Percentiles rank a stretch among this genome's conserved stretches.
phyloP scores from a whole-genome alignment of 2,329 filamentous ascomycete genomes.

The Aureobasidium pullulans region DNA sequence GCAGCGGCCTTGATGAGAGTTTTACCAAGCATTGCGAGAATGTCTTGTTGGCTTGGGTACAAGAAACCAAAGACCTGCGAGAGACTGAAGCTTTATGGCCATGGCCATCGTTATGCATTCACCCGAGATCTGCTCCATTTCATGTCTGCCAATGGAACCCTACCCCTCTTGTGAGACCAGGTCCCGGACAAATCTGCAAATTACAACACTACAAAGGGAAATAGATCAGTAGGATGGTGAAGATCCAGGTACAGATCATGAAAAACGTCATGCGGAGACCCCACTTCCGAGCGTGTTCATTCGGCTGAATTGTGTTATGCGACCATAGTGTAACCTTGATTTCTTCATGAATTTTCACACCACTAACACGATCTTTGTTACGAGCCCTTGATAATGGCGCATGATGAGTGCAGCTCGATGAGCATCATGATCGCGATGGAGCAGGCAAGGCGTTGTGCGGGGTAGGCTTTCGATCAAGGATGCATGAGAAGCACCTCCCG shows the following conservation, averaged over 20 bases:
- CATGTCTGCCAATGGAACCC: neutral
- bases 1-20: slow-evolving; percentile 20
- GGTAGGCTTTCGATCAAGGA: neutral
- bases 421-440: neutral
- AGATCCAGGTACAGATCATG: slow-evolving; percentile 8
- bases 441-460: neutral
- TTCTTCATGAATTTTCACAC: neutral
- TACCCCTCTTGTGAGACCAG: slow-evolving; percentile 2
- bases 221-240: slow-evolving; percentile 1
- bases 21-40: slow-evolving; percentile 20
- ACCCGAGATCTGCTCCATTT: slow-evolving; percentile 1
- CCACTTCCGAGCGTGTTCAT: slow-evolving; percentile 2
- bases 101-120: slow-evolving; percentile 6
- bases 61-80: neutral
- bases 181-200: slow-evolving; percentile 4
- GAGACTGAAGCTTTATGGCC: slow-evolving; percentile 1
- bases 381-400: neutral
- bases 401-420: neutral
- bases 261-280: slow-evolving; percentile 9
- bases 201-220: neutral
- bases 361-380: neutral
- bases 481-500: too few species aligned
- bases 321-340: neutral
- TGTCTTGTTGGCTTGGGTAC: neutral
- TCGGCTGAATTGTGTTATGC: slow-evolving; percentile 3